Conservation (phyloP, 768 basidiomycete genomes). For the Ramaria sp. region DNA sequence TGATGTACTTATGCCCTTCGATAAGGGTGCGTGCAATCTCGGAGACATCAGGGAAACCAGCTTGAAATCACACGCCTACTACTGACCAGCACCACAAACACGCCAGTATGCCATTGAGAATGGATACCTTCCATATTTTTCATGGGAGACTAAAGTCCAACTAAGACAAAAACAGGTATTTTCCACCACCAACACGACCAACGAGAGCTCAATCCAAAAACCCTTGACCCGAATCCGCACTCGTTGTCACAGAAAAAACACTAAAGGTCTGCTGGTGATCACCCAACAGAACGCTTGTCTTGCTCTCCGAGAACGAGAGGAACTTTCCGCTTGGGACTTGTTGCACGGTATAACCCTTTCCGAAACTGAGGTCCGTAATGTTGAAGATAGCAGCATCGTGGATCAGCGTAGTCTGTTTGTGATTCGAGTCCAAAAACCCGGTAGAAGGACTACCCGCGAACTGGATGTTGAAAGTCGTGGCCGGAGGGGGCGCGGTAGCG, state of each 20-base stretch:
- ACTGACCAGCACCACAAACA: too few relatives aligned
- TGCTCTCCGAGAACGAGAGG: background rate
- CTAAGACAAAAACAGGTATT: too few relatives aligned
- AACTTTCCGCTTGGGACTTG: background rate
- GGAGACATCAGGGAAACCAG: too few relatives aligned
- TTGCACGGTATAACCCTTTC: slow-evolving; percentile 7
- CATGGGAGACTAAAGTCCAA: too few relatives aligned
- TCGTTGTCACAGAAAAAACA: slow-evolving; percentile 7
- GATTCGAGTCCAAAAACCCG: background rate
- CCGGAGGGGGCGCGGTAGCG: slow-evolving; percentile 1
- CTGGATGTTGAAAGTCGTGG: slow-evolving; percentile 6
- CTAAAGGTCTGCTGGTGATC: background rate
- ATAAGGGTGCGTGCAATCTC: too few relatives aligned
- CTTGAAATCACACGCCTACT: too few relatives aligned
- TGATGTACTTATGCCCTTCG: too few relatives aligned
- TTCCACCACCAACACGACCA: too few relatives aligned
- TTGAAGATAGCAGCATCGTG: slow-evolving; percentile 1
- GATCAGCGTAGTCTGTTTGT: background rate
- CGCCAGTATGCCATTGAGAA: too few relatives aligned
- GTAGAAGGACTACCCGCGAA: slow-evolving; percentile 3
- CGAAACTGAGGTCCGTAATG: slow-evolving; percentile 6
- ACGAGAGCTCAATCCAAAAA: background rate
- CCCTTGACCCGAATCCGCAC: slow-evolving; percentile 5
- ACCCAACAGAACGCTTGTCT: background rate
- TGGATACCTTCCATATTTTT: too few relatives aligned